phyloP scores from a whole-genome alignment of 768 basidiomycete species.

The Pulveroboletus sp. region DNA sequence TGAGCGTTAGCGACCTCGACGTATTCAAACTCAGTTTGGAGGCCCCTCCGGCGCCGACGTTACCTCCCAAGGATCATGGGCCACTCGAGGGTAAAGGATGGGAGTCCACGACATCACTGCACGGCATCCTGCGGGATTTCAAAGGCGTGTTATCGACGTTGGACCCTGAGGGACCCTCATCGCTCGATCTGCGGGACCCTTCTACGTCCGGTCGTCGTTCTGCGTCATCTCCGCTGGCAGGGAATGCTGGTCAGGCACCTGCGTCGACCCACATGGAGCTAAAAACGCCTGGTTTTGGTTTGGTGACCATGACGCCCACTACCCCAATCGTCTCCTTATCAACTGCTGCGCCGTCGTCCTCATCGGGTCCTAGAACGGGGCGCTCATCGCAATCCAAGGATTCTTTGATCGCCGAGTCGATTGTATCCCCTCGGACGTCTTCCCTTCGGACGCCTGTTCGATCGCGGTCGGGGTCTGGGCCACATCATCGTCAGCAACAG shows the following conservation, averaged over 20 bases:
- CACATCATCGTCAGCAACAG: constrained; percentile 16
- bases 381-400: constrained; percentile 47
- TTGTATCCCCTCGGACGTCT: constrained; percentile 29
- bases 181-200: constrained; percentile 64
- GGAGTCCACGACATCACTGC: constrained; percentile 44
- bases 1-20: constrained; percentile 69
- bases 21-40: constrained; percentile 42
- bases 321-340: constrained; percentile 26
- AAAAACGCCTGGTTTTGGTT: constrained; percentile 23
- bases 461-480: constrained; percentile 29
- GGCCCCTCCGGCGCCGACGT: constrained; percentile 35
- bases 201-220: constrained; percentile 51
- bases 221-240: constrained; percentile 34
- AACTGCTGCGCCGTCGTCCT: constrained; percentile 22
- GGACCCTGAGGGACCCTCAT: constrained; percentile 48
- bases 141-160: constrained; percentile 67
- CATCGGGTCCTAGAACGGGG: constrained; percentile 15
- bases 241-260: constrained; percentile 31
- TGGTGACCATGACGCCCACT: constrained; percentile 8
- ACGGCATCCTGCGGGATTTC: constrained; percentile 68
- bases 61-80: constrained; percentile 31
- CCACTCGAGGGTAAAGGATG: constrained; percentile 31
- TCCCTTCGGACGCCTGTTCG: constrained; percentile 32
- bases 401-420: constrained; percentile 39
- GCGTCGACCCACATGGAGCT: constrained; percentile 15